A percentile compares a stretch with the other conserved stretches of the same genome.
phyloP scores from a whole-genome alignment of 2,329 filamentous ascomycete genomes.

The Fusarium lyarnte region DNA sequence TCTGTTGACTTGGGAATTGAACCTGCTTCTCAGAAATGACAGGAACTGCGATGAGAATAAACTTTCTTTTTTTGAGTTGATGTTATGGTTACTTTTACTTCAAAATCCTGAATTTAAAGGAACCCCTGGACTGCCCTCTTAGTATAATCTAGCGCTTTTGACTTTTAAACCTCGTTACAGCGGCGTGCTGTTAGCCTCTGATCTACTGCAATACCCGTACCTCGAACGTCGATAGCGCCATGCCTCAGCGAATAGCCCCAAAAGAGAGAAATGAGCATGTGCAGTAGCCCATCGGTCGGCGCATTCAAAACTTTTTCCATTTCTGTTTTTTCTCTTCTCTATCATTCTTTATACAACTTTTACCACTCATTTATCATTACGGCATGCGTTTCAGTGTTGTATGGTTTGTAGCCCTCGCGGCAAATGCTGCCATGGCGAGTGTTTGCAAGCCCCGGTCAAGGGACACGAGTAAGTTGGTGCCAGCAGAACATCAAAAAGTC shows the following conservation, averaged over 20 bases:
- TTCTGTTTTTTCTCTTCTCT: neutral
- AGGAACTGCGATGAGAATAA: too few species aligned
- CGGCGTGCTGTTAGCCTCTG: neutral
- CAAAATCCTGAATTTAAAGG: too few species aligned
- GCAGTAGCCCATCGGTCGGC: neutral
- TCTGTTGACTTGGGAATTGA: neutral
- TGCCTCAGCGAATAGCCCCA: too few species aligned
- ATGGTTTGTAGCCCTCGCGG: neutral
- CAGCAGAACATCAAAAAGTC: too few species aligned
- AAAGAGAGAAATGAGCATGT: neutral
- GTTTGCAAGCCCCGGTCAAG: neutral
- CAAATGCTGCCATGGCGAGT: neutral
- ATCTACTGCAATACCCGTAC: neutral
- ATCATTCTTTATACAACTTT: neutral
- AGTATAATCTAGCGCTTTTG: neutral
- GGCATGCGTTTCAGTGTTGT: neutral
- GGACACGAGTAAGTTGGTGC: neutral
- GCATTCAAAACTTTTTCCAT: neutral
- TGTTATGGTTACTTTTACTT: neutral
- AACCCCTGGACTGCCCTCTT: too few species aligned
- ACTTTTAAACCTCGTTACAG: too few species aligned
- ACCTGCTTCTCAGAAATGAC: neutral
- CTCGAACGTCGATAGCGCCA: neutral
- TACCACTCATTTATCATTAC: neutral
- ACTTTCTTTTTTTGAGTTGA: neutral